phyloP scores from a whole-genome alignment of 495 filamentous ascomycete species.

The Barbatosphaeria neglecta region DNA sequence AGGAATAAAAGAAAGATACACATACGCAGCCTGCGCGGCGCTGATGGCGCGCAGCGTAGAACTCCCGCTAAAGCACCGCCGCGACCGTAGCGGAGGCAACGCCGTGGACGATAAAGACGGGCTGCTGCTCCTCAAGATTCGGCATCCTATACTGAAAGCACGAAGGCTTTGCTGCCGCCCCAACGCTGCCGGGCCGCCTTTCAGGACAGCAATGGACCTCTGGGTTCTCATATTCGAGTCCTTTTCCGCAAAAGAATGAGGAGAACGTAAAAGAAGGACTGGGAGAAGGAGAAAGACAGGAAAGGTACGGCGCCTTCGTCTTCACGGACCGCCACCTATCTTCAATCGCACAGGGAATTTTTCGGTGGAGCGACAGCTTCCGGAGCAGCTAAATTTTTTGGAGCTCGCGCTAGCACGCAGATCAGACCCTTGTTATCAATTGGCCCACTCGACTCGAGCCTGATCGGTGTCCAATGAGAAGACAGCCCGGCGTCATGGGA shows the following conservation, averaged over 20 bases:
- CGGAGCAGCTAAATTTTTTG: neutral
- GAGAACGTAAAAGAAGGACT: conserved; percentile 11
- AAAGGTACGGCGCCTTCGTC: neutral
- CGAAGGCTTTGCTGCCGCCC: conserved; percentile 18
- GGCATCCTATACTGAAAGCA: conserved; percentile 16
- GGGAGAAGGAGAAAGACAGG: conserved; percentile 7
- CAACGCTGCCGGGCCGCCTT: conserved; percentile 23
- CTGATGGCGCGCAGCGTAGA: conserved; percentile 5
- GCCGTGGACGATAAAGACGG: conserved; percentile 6
- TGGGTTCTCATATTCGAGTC: conserved; percentile 29
- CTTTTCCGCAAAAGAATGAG: conserved; percentile 4
- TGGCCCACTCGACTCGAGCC: no score
- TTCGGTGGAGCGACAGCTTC: neutral
- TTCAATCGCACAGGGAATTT: no score
- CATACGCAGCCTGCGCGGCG: conserved; percentile 26
- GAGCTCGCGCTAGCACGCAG: no score
- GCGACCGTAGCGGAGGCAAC: conserved; percentile 6
- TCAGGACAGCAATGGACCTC: conserved; percentile 29
- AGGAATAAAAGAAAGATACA: neutral
- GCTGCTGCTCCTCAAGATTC: conserved; percentile 3
- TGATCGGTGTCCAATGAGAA: neutral
- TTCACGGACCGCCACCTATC: neutral
- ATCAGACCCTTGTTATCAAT: neutral
- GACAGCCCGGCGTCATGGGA: neutral
- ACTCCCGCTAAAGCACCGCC: conserved; percentile 18